phyloP scores from a whole-genome alignment of 805 yeast species.

The Saturnispora quitensis region DNA sequence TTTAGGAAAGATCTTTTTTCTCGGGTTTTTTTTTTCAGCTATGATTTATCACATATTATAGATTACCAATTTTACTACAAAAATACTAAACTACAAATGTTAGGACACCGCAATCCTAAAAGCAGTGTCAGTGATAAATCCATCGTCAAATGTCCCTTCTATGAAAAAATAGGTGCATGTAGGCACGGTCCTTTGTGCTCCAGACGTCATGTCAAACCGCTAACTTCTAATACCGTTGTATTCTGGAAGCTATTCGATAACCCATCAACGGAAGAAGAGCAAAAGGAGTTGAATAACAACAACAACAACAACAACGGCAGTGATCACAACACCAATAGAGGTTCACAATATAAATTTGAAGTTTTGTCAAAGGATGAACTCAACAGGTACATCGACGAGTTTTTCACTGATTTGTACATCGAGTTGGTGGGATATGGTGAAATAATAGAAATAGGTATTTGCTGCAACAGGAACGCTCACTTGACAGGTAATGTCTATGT shows the following conservation, averaged over 20 bases:
- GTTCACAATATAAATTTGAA: neutral
- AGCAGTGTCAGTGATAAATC: neutral
- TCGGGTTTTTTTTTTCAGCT: neutral
- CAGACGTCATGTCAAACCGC: constrained; percentile 60
- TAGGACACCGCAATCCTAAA: neutral
- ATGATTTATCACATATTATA: neutral
- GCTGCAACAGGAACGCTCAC: constrained; percentile 78
- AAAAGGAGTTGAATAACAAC: constrained; percentile 2
- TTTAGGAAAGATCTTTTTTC: neutral
- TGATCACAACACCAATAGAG: neutral
- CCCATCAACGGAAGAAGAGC: constrained; percentile 35
- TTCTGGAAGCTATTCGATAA: constrained; percentile 57
- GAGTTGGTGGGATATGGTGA: constrained; percentile 45
- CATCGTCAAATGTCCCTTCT: constrained; percentile 12
- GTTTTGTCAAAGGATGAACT: constrained; percentile 24
- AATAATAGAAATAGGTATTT: constrained; percentile 57
- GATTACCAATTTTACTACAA: neutral
- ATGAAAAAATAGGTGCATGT: constrained; percentile 75
- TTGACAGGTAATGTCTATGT: constrained; percentile 81
- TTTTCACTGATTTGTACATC: constrained; percentile 63
- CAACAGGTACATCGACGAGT: constrained; percentile 45
- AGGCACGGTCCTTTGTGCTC: constrained; percentile 88
- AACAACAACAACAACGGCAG: neutral
- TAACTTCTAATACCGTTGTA: constrained; percentile 53
- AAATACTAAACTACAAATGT: neutral